Conservation (phyloP, 371 early-diverging fungal genomes). For the Actinomortierella ambigua region DNA sequence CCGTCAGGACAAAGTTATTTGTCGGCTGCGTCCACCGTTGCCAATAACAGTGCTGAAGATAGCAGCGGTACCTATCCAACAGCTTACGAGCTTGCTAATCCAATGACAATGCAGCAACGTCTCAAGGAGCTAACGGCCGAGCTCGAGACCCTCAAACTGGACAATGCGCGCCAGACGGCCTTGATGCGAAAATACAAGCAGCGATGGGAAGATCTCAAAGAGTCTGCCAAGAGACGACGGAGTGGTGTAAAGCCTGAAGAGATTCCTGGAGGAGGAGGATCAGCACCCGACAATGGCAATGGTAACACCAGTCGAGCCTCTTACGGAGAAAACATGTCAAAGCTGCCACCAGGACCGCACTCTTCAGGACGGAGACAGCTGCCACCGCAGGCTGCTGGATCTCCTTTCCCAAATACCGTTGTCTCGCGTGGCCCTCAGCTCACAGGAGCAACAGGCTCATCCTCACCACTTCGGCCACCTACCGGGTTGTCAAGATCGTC, state of each 20-base stretch:
- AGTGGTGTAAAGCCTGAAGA: conserved; percentile 5
- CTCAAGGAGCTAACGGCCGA: conserved; percentile 64
- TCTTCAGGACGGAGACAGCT: too few relatives aligned
- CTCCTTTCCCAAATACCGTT: too few relatives aligned
- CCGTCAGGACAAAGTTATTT: too few relatives aligned
- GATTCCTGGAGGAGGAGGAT: not conserved
- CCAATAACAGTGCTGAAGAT: too few relatives aligned
- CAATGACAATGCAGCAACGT: conserved; percentile 29
- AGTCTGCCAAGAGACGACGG: conserved; percentile 76
- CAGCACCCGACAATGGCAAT: not conserved
- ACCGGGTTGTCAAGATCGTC: conserved; percentile 13
- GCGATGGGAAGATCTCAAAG: conserved; percentile 89
- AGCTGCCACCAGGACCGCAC: too few relatives aligned
- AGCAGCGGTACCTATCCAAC: not conserved
- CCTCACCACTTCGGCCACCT: too few relatives aligned
- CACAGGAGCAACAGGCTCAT: too few relatives aligned
- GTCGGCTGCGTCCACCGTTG: too few relatives aligned
- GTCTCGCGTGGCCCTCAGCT: too few relatives aligned
- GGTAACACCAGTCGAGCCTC: not conserved
- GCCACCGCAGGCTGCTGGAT: too few relatives aligned
- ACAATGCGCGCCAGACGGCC: conserved; percentile 57
- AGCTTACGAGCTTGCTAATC: conserved; percentile 38
- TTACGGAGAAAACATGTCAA: too few relatives aligned
- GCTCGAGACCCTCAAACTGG: conserved; percentile 50
- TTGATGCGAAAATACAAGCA: conserved; percentile 79